Base-by-base conservation (phyloP, 2,329 filamentous ascomycete species). In the Pseudocercospora ulei region DNA sequence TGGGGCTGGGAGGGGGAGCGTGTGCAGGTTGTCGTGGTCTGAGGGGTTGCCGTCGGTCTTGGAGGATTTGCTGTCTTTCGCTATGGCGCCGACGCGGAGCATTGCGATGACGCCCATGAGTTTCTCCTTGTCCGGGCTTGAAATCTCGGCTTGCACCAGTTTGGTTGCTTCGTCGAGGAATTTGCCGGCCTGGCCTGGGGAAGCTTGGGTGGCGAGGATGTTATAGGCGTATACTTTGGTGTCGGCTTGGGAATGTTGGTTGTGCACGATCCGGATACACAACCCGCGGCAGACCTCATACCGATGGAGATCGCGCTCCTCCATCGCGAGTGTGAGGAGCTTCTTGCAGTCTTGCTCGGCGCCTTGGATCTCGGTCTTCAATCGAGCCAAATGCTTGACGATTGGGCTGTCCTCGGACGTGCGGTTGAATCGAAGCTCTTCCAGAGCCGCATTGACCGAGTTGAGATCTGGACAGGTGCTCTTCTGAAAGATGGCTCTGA, bases 151-250 rank as follows among this genome's bases (percentile, higher is more conserved):
- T 27, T 44, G 40, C 2, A 44, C 40, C 7, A 54, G 36, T 14
- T 48, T 43, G 20, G 24, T 34, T 1, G 46, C 43, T 9, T 51
- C 44, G 5, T 42, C 36, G n/a, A 51, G 35, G 16, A 44, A 52
- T 14, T 39, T 35, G 27, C 45, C 39, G 2, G 44, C 44, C 29
- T 52, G 48, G 8, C 46, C 46, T 4, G 43, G 39, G 7, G 35
- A 42, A 1, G 47, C 48, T 31, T 47, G 41, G 8, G 48, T 51
- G 4, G 42, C 41, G 7, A 52, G 39, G 20, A 54, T 50, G 27
- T 52, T 52, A 38, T 45, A 51, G n/a, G 50, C 48, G 12, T 53
- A 51, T 16, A 54, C 41, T 31, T 43, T 45, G 2, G 43, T 52
- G 5, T 46, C 40, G 11, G 42, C 27, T 17, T 53, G 46, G 3